Percentiles rank a stretch among this genome's conserved stretches.
These are phyloP conservation scores for Aspergillus diversus DNA, from an alignment of 495 filamentous ascomycete species.

Conservation along the genomic window DNA sequence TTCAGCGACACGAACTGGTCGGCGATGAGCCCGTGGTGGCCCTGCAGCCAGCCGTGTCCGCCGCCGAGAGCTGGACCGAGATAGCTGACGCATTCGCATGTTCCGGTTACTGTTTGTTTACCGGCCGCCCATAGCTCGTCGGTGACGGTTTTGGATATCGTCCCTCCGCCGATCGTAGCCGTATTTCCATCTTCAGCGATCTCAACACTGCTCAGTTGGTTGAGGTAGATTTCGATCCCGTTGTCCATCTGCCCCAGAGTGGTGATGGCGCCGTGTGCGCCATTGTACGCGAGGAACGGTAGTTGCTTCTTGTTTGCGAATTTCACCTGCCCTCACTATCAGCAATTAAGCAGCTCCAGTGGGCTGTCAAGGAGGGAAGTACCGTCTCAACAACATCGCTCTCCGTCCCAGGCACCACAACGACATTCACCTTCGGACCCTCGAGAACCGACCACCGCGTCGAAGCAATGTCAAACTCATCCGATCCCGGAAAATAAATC, in stretches of 20 bases:
- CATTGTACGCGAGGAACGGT: conserved; percentile 55
- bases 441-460: conserved; percentile 46
- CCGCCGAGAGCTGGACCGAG: conserved; percentile 63
- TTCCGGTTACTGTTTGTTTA: conserved; percentile 50
- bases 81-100: conserved; percentile 58
- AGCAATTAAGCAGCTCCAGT: neutral
- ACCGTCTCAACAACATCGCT: conserved; percentile 56
- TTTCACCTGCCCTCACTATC: conserved; percentile 36
- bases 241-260: conserved; percentile 45
- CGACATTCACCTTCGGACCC: conserved; percentile 47
- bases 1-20: conserved; percentile 59
- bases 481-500: conserved; percentile 49
- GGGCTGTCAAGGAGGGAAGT: conserved; percentile 17
- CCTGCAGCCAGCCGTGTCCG: conserved; percentile 63
- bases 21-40: conserved; percentile 60
- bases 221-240: conserved; percentile 54
- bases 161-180: conserved; percentile 56
- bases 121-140: conserved; percentile 36
- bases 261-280: conserved; percentile 48
- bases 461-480: conserved; percentile 42
- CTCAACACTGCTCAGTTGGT: conserved; percentile 42
- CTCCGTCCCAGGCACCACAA: conserved; percentile 52
- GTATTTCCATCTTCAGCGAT: conserved; percentile 49
- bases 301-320: conserved; percentile 48
- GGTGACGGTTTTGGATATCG: conserved; percentile 34